Evolutionary conservation across 2,329 filamentous ascomycete species (phyloP), one percentile per base, ranked within the genome.

Genomic region (Gliomastix tumulicola): DNA sequence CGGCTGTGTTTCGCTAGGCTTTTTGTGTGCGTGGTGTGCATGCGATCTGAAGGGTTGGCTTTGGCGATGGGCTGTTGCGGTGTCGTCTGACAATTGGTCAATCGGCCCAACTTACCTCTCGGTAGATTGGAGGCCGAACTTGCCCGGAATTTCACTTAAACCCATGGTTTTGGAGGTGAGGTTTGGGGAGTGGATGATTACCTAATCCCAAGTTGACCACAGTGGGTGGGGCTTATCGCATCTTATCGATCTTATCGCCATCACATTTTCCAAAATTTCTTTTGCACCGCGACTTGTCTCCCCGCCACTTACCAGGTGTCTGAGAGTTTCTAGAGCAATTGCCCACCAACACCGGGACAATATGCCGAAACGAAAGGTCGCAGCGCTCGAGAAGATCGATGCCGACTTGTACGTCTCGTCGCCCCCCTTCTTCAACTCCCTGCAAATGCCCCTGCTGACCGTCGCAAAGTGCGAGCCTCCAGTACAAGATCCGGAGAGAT

Each of bases 341-440:
- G 32, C 12, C 13, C 17, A n/a, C 13, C 17, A 16, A 28, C 4
- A 6, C 4, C n/a, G 17, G 17, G 25, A 6, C n/a, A 28, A 28
- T 13, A 92, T 88, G 79, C 85, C 79, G 41, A 95, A 95, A 66
- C 76, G 88, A 60, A 94, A 92, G 67, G 76, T 95, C 41, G 87
- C 85, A 38, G 89, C 89, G 42, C 79, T 96, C 61, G 89, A 96
- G 66, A 96, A 96, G 74, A 80, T 95, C 49, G 89, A 96, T 56
- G 89, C 88, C 22, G 88, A 94, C 62, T 69, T 94, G 74, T 84
- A 59, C 44, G 77, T 56, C 13, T 15, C 11, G 27, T 17, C 15
- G 25, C 17, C 10, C 25, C 17, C 25, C n/a, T n/a, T 6, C 25
- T 16, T 28, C 25, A 28, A 5, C 15, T 23, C 13, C 17, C 16